phyloP scores from a whole-genome alignment of 2,329 filamentous ascomycete genomes.

The Aspergillus ochraceus region DNA sequence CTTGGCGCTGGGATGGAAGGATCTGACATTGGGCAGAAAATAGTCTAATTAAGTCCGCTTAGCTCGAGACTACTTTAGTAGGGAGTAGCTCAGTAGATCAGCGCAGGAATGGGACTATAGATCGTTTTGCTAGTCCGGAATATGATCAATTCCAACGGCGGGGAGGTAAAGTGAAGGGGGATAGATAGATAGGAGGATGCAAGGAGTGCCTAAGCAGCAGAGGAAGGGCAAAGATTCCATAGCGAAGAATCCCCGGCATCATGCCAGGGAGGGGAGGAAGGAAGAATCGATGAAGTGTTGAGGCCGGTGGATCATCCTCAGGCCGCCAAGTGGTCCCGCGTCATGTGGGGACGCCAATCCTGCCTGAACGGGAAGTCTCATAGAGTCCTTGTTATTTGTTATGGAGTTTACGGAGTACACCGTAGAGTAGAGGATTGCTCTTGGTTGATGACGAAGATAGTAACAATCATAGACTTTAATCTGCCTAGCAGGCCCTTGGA shows the following conservation, averaged over 20 bases:
- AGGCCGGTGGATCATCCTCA: conserved; percentile 9
- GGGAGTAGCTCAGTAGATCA: not conserved
- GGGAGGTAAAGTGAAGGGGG: not conserved
- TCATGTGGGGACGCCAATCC: conserved; percentile 9
- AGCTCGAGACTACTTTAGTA: conserved; percentile 5
- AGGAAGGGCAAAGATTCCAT: not conserved
- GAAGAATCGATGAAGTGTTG: not conserved
- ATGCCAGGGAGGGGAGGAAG: not conserved
- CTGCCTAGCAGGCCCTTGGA: too few relatives aligned
- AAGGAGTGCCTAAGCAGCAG: not conserved
- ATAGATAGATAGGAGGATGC: not conserved
- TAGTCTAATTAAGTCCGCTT: conserved; percentile 1
- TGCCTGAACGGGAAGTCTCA: not conserved
- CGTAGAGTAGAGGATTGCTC: too few relatives aligned
- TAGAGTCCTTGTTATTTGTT: too few relatives aligned
- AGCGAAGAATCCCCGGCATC: not conserved
- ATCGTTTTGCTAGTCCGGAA: not conserved
- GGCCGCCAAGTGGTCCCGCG: conserved; percentile 8
- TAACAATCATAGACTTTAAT: too few relatives aligned
- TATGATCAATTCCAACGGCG: not conserved
- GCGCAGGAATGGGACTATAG: not conserved
- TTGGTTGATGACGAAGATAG: too few relatives aligned
- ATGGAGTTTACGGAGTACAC: too few relatives aligned
- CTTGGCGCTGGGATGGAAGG: conserved; percentile 5
- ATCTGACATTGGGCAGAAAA: conserved; percentile 5